These are phyloP conservation scores for Candida namnaoensis DNA, from an alignment of 805 yeast genomes.

Conservation along the genomic window DNA sequence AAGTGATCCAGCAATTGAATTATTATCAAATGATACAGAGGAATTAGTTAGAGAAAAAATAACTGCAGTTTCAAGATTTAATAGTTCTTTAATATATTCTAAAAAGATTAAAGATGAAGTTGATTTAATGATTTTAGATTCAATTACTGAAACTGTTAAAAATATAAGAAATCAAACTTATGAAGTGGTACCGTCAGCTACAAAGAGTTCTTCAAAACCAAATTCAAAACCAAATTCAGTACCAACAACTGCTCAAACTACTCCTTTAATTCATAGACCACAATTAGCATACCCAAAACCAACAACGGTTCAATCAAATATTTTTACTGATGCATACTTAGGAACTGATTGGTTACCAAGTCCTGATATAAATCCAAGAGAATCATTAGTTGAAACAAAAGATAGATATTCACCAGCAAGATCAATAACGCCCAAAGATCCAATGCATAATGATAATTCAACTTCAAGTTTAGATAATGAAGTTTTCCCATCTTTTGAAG, in stretches of 20 bases:
- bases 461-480: slow-evolving; percentile 3
- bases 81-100: slow-evolving; percentile 66
- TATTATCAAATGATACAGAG: slow-evolving; percentile 62
- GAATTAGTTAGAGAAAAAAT: slow-evolving; percentile 52
- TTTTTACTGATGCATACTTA: slow-evolving; percentile 33
- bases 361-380: slow-evolving; percentile 7
- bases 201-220: neutral
- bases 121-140: slow-evolving; percentile 53
- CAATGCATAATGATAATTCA: slow-evolving; percentile 5
- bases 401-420: slow-evolving; percentile 19
- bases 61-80: slow-evolving; percentile 59
- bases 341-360: slow-evolving; percentile 32
- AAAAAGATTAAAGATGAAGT: slow-evolving; percentile 74
- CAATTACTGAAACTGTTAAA: slow-evolving; percentile 55
- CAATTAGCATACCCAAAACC: slow-evolving; percentile 16
- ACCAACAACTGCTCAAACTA: slow-evolving; percentile 1
- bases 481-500: slow-evolving; percentile 11
- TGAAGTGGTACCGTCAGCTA: slow-evolving; percentile 3
- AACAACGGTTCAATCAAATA: slow-evolving; percentile 12
- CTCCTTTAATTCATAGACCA: slow-evolving; percentile 6
- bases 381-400: slow-evolving; percentile 3
- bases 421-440: slow-evolving; percentile 40
- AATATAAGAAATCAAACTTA: slow-evolving; percentile 28
- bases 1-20: slow-evolving; percentile 55
- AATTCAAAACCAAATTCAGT: slow-evolving; percentile 1